These are phyloP conservation scores for Pythium chondricola DNA, from an alignment of 352 stramenopile genomes.

Conservation along the genomic window DNA sequence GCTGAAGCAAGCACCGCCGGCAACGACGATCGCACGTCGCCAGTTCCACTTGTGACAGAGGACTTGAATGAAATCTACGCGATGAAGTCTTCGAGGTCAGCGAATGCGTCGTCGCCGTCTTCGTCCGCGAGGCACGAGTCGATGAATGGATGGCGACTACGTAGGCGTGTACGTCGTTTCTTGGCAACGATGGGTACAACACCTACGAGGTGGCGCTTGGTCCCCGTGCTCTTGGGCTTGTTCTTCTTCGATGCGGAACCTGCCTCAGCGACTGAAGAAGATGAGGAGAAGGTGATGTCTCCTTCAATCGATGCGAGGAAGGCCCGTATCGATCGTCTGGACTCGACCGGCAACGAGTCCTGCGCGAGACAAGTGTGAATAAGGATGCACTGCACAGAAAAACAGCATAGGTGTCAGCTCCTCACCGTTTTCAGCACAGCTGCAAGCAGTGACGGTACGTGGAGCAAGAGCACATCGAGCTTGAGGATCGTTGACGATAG, in stretches of 20 bases:
- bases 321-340: conserved; percentile 3
- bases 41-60: conserved; percentile 19
- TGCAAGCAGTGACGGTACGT: conserved; percentile 10
- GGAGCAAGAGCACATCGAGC: conserved; percentile 26
- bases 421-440: conserved; percentile 17
- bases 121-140: conserved; percentile 32
- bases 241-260: neutral
- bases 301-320: conserved; percentile 11
- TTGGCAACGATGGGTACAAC: conserved; percentile 20
- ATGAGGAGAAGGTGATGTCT: conserved; percentile 2
- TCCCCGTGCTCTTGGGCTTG: neutral
- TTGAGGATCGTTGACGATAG: conserved; percentile 21
- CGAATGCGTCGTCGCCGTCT: conserved; percentile 30
- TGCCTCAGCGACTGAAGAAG: too few relatives aligned
- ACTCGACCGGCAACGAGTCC: neutral
- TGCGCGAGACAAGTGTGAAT: neutral
- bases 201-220: conserved; percentile 19
- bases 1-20: conserved; percentile 13
- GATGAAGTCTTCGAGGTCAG: conserved; percentile 35
- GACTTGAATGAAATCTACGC: conserved; percentile 5
- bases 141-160: conserved; percentile 30
- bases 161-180: conserved; percentile 19
- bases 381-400: neutral
- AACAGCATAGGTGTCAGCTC: neutral
- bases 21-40: conserved; percentile 9